Base-by-base conservation (phyloP, 1,139 yeast genomes). In the Nakaseomyces kungkrabaensis region DNA sequence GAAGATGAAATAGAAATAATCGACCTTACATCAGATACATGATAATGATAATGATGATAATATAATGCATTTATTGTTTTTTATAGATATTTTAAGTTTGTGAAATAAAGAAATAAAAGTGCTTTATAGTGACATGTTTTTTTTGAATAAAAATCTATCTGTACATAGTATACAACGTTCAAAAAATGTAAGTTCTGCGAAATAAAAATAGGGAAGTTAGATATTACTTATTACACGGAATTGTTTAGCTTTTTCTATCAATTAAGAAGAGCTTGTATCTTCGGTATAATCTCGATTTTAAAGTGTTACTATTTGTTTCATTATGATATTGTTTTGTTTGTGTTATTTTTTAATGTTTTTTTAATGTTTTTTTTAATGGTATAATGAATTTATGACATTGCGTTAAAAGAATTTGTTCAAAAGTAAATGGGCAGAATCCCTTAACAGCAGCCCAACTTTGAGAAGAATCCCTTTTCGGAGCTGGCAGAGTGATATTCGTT, bases 371-470 rank as follows among this genome's bases (percentile, higher is more conserved):
- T 33, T 36, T n/a, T 36, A 7, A 11, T 24, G n/a, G 26, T 13
- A 22, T 17, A 22, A 37, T 37, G 41, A 37, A 24, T 27, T 38
- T 11, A 25, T 38, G 43, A 27, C 31, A 38, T 38, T 42, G 45
- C 37, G 27, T 22, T 17, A 29, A 29, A 29, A 29, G 31, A 29
- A 29, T 29, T 29, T 9, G 31, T 17, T 17, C 22, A 17, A 17
- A 17, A 17, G 1, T 17, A 3, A 17, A 17, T 17, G 22, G 22
- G 10, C 10, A 29, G 32, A 10, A 8, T 33, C 10, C 10, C 52
- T 47, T 61, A 62, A 56, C 74, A 71, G 55, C 74, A 71, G 24
- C 68, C 66, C 33, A 70, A 44, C 52, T 68, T 70, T 37, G 68
- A 56, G 52, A 70, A 68, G 57, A 68, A 70, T 1, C 74, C 74